phyloP scores from a whole-genome alignment of 2,329 filamentous ascomycete genomes.

The Neoarthrinium moseri region DNA sequence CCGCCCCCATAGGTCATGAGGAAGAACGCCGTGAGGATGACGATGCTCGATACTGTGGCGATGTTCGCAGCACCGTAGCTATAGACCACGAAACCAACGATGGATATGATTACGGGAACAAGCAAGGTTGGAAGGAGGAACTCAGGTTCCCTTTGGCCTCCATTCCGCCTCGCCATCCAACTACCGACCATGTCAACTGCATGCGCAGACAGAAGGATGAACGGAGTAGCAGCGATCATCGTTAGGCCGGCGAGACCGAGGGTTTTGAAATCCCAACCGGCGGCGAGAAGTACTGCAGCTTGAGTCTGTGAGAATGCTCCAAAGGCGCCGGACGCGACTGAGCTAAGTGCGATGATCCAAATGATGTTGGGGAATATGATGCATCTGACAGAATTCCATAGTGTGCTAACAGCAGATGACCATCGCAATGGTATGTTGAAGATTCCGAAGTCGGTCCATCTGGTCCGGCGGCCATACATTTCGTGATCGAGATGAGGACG shows the following conservation, averaged over 20 bases:
- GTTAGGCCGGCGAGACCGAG: constrained; percentile 26
- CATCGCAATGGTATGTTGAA: constrained; percentile 28
- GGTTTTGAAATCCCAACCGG: constrained; percentile 28
- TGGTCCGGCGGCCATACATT: constrained; percentile 23
- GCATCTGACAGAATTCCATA: constrained; percentile 29
- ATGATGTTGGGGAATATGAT: constrained; percentile 31
- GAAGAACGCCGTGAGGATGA: constrained; percentile 24
- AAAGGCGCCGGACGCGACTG: constrained; percentile 25
- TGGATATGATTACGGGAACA: constrained; percentile 25
- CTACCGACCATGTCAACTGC: constrained; percentile 28
- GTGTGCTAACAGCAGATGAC: constrained; percentile 18
- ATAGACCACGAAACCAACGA: constrained; percentile 30
- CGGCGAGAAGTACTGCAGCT: constrained; percentile 22
- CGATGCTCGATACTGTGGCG: neutral
- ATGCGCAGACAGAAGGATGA: constrained; percentile 25
- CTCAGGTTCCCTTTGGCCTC: constrained; percentile 28
- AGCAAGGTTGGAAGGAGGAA: constrained; percentile 29
- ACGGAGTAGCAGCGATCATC: constrained; percentile 15
- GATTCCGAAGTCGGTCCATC: constrained; percentile 30
- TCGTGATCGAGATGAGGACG: constrained; percentile 26
- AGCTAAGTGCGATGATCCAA: constrained; percentile 30
- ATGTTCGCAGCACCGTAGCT: constrained; percentile 19
- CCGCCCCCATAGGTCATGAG: constrained; percentile 28
- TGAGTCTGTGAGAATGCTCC: constrained; percentile 23
- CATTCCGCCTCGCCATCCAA: constrained; percentile 24